Base-by-base conservation (phyloP, 306 rosid species). In the Fagus sylvatica region DNA sequence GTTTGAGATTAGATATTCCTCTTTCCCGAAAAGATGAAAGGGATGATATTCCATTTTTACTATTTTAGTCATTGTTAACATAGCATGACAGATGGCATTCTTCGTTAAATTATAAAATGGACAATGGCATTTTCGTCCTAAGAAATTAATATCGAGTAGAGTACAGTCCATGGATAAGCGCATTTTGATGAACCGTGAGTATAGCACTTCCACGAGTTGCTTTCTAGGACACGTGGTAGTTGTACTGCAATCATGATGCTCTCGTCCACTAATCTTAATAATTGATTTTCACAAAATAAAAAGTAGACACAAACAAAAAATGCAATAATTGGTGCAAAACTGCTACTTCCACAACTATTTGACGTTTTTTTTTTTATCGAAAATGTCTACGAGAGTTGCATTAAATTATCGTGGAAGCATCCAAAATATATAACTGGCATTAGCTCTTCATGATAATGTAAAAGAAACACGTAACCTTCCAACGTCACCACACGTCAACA, bases 221-320 rank as follows among this genome's bases (percentile, higher is more conserved):
- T 71, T 75, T 78, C 71, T 1, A 22, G 32, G 74, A 84, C 85
- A 84, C 83, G 88, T 84, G 87, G 84, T 80, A 74, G 84, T 82
- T 77, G 85, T 73, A 4, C 71, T 32, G 76, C 83, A 75, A 74
- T 82, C 83, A 74, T 84, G 69, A 54, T 61, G 62, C 80, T 84
- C 68, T 67, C 62, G 39, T 51, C 85, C 81, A 75, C 86, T 82
- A 74, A 87, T 73, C 65, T 68, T 32, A 22, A 22, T 43, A 9
- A 16, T 61, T 48, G 46, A 40, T 42, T 17, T 28, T 16, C 12
- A 33, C 39, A 43, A 5, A 46, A 67, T 16, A 16, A 46, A 36
- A 62, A 13, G 33, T 1, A 16, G 33, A 30, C 11, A 7, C 32
- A 49, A 66, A 56, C 65, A 6, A 28, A 16, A 82, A 28, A 32